Base-by-base conservation (phyloP, 140 eudicot species). In the Anethum foeniculum region DNA sequence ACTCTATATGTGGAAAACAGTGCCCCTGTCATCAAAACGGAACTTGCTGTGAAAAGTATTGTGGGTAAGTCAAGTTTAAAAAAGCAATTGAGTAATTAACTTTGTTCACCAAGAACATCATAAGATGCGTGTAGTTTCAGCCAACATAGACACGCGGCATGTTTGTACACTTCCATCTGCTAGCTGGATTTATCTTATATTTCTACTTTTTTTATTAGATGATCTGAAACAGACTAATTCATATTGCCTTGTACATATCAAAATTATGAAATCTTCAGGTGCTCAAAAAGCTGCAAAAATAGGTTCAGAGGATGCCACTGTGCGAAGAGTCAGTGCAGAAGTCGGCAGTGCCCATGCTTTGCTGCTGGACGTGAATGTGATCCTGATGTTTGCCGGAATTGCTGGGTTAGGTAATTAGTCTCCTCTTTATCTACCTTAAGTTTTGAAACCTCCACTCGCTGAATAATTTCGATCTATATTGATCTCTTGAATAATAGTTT, bases 331-430 rank as follows among this genome's bases (percentile, higher is more conserved):
- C 99, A 95, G 84, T 95, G 99, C 90, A 89, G 93, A 86, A 95
- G 97, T 86, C 88, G 97, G 23, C 97, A 95, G 78, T 95, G 99
- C 83, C 99, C 99, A 43, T 95, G 99, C 86, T 95, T 90, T 91
- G 99, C 97, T 56, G 97, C 99, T 87, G 87, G 93, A 73, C 99
- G 97, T 83, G 99, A 95, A 89, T 95, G 99, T 54, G 99, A 95
- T 80, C 99, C 99, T 9, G 99, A 95, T 89, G 99, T 95, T 69
- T 95, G 99, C 86, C 84, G 97, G 21, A 95, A 93, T 84, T 92
- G 99, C 86, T 95, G 99, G 99, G 96, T 95, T 78, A 95, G 99
- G 99, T 95, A 90, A 84, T 76, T 34, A 74, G 30, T 67, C 76
- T 77, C 79, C 19, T 36, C 36, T 52, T 64, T 64, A 15, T 74